Evolutionary conservation across 371 early-diverging fungal genomes (phyloP), one percentile per base, ranked within the genome.

Genomic region (Actinomucor elegans): DNA sequence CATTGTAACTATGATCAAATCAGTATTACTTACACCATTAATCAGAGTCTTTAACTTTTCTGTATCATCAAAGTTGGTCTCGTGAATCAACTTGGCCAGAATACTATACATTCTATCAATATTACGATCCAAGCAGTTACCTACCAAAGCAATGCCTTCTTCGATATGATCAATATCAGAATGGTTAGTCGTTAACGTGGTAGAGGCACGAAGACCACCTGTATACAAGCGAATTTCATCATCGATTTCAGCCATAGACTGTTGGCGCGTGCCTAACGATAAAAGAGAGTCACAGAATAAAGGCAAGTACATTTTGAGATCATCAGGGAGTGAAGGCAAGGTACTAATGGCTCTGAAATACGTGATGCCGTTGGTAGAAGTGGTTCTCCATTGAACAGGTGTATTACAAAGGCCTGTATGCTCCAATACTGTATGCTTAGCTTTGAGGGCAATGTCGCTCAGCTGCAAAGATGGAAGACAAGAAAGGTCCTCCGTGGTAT

Each of bases 321-420:
- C 83, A 5, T 79, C 70, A 18, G 88, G 68, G 37, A 94, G 57
- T 24, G 80, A 80, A 4, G 78, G 71, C 5, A 90, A 63, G 37
- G 75, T 69, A 59, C 87, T 88, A 57, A 86, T 83, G 1, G 87
- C 79, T 37, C 84, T 74, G 33, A 94, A 77, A 62, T 96, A 97
- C n/a, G 94, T 90, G 41, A 97, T 85, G 14, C 94, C 96, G 58
- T 97, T 97, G 17, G 98, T 96, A 5, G 86, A 61, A 0, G 95
- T 87, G 2, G 84, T 75, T 48, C 94, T 78, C 86, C 87, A 88
- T 46, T 92, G 91, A 15, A 89, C 85, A 23, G 87, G 84, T 5
- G 69, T 73, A 29, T 77, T 71, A 46, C 69, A 75, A 27, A 85
- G 63, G 8, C 80, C 80, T 35, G 79, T 80, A 50, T 86, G 85